Evolutionary conservation across 768 basidiomycete species (phyloP), one percentile per base, ranked within the genome.

Genomic region (Trametes sanguinea): DNA sequence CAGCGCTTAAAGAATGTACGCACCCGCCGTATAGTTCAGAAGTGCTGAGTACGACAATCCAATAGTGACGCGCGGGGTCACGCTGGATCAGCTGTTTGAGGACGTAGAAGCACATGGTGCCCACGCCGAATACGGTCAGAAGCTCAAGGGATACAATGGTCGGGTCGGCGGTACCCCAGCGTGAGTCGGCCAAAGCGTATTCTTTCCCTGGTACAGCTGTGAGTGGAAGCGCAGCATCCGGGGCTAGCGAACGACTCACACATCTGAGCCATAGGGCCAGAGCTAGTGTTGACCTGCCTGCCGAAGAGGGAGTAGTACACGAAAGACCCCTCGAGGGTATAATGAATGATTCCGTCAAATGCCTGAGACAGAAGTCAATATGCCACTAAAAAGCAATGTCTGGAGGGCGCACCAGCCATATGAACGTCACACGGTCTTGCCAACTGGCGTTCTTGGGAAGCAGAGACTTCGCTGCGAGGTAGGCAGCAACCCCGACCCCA

Each of bases 91-190:
- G 79, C 70, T 87, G 85, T 62, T 82, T 81, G 43, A 90, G 76
- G 66, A 92, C 85, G 63, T 86, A 90, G 72, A 82, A 86, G 70
- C 88, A 89, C 57, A 94, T 70, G 0, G 91, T 88, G 0, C 86
- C 92, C 16, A 83, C 89, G 22, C 86, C 86, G 37, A 94, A 79
- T 10, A 94, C 92, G 6, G 92, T 95, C 63, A 95, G 78, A 57
- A 94, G 73, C 72, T 95, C 92, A 37, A 95, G 84, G 6, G 91
- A 87, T 47, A 95, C 90, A 54, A 94, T 80, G 1, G 88, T 89
- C 1, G 89, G 83, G 69, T 95, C 92, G 0, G 91, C 78, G 46
- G 80, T 70, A 13, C 90, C 92, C 93, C 93, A 95, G 44, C 92
- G 85, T 57, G 83, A 81, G 70, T 95, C 92, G 5, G 92, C 92